Base-by-base conservation (phyloP, 1,284 basidiomycete species). In the Malassezia psittaci region DNA sequence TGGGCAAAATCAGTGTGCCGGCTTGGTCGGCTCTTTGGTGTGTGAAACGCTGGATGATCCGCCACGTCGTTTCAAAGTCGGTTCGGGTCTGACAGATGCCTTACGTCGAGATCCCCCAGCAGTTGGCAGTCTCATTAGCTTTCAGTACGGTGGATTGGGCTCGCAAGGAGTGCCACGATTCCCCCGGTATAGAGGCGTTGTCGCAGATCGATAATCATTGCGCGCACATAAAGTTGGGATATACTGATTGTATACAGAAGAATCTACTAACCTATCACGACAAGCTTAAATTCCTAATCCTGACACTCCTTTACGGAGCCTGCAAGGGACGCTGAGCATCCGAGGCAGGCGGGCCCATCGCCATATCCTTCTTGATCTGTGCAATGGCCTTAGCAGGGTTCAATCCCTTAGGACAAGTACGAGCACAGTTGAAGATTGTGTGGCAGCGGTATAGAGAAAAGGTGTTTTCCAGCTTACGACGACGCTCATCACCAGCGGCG, bases 381-480 rank as follows among this genome's bases (percentile, higher is more conserved):
- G 71, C 60, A 42, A 74, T 74, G 37, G 69, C 69, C 62, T 66
- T 66, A 47, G 63, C 70, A 1, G 72, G 72, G 79, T 93, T 94
- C 60, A 96, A 82, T 52, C 90, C 90, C 83, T 94, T 94, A 63
- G 90, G 90, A 78, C 90, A 94, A 35, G 90, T 94, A 63, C 86
- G 83, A 37, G 88, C 82, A 84, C 88, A 88, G 80, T 94, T 94
- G 81, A 96, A 91, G 78, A 94, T 96, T 55, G 90, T 94, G 69
- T 77, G 77, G 68, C 77, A 77, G 60, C 79, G 76, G 80, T 91
- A 94, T 74, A 96, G 78, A 69, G 88, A 90, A 81, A 96, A 82
- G 68, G 88, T 85, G 78, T 96, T 98, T 79, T 96, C 88, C 64
- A 98, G 81, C 76, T 84, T 85, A 76, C 91, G 88, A 80, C 86